phyloP scores from a whole-genome alignment of 768 basidiomycete species.

The Chalciporus pseudorubinellus region DNA sequence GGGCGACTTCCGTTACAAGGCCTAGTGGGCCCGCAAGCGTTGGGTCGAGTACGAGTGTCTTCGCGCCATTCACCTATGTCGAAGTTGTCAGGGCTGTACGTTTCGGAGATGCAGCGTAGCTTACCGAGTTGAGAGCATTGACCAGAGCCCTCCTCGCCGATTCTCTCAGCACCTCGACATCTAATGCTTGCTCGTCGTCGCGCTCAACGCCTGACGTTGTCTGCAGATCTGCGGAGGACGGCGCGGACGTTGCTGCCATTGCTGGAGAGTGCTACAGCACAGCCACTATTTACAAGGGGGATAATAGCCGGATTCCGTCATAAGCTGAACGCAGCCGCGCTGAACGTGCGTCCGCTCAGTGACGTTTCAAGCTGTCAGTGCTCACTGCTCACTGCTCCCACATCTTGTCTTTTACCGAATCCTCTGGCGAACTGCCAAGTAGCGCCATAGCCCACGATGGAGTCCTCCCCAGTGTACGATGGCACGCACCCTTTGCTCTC shows the following conservation, averaged over 20 bases:
- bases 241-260: slow-evolving; percentile 29
- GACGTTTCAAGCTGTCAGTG: too few relatives aligned
- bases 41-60: slow-evolving; percentile 93
- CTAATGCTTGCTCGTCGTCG: slow-evolving; percentile 43
- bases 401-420: too few relatives aligned
- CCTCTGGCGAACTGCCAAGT: neutral
- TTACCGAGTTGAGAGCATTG: slow-evolving; percentile 80
- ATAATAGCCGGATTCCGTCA: slow-evolving; percentile 5
- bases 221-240: slow-evolving; percentile 37
- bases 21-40: slow-evolving; percentile 88
- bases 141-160: slow-evolving; percentile 78
- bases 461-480: slow-evolving; percentile 24
- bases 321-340: too few relatives aligned
- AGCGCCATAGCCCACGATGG: slow-evolving; percentile 20
- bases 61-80: slow-evolving; percentile 83
- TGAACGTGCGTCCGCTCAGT: too few relatives aligned
- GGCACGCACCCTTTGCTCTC: slow-evolving; percentile 72
- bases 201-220: slow-evolving; percentile 31
- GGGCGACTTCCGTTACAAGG: slow-evolving; percentile 89
- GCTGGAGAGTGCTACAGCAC: slow-evolving; percentile 18
- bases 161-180: slow-evolving; percentile 70
- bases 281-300: slow-evolving; percentile 28
- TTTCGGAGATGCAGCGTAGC: slow-evolving; percentile 5
- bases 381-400: too few relatives aligned
- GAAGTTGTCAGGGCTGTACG: slow-evolving; percentile 7